phyloP scores from a whole-genome alignment of 345 rosid genomes.

The Eucalyptus regnans region DNA sequence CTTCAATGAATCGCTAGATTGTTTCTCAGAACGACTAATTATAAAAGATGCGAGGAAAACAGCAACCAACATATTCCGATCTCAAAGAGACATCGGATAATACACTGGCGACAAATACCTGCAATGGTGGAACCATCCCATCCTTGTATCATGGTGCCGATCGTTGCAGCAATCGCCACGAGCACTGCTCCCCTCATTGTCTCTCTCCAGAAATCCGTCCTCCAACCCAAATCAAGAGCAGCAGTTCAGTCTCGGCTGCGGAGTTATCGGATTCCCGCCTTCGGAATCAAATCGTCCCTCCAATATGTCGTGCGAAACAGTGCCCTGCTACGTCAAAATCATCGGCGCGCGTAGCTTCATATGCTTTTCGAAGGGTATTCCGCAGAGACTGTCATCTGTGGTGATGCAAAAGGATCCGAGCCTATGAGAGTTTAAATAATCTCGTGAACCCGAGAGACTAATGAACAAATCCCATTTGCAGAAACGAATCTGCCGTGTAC shows the following conservation, averaged over 20 bases:
- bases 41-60: neutral
- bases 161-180: slow-evolving; percentile 22
- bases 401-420: neutral
- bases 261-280: neutral
- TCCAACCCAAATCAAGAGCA: neutral
- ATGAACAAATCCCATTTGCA: neutral
- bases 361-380: neutral
- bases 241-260: neutral
- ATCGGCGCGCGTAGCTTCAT: neutral
- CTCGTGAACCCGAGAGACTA: neutral
- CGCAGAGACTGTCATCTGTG: neutral
- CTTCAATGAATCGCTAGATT: neutral
- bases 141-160: slow-evolving; percentile 25
- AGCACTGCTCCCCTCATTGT: slow-evolving; percentile 25
- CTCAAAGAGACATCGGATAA: neutral
- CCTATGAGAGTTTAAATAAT: neutral
- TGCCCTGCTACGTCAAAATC: neutral
- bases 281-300: neutral
- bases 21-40: neutral
- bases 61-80: neutral
- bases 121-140: slow-evolving; percentile 31
- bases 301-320: neutral
- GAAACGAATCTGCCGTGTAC: neutral
- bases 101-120: slow-evolving; percentile 1
- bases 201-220: neutral